phyloP scores from a whole-genome alignment of 176 grass and related monocot species.

The Lolium perenne region DNA sequence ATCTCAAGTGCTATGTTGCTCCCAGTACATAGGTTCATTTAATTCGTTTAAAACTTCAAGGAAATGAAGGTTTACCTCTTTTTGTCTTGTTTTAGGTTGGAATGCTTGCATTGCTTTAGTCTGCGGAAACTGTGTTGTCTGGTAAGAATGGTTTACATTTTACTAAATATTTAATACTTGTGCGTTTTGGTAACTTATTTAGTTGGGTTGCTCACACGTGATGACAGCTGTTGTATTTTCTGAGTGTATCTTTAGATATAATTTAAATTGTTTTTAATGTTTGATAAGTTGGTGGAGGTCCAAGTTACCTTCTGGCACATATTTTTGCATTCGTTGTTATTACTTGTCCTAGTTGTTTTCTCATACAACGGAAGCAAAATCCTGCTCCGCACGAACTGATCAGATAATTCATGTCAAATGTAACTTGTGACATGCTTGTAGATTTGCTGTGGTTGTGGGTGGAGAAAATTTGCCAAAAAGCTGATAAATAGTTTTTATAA shows the following conservation, averaged over 20 bases:
- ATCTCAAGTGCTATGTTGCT: constrained; percentile 1
- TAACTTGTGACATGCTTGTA: neutral
- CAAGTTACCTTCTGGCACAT: neutral
- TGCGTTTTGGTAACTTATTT: neutral
- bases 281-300: neutral
- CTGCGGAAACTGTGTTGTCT: constrained; percentile 91
- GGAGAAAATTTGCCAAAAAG: constrained; percentile 4
- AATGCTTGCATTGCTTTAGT: constrained; percentile 98
- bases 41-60: constrained; percentile 10
- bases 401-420: neutral
- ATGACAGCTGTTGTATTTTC: constrained; percentile 16
- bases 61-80: constrained; percentile 16
- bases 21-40: neutral
- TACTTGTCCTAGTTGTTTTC: neutral
- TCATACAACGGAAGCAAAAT: constrained; percentile 2
- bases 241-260: neutral
- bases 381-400: neutral
- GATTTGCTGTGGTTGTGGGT: neutral
- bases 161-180: neutral
- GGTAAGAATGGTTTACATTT: constrained; percentile 62
- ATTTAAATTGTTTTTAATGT: neutral
- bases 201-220: neutral
- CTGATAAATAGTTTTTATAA: neutral
- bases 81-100: constrained; percentile 74
- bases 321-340: constrained; percentile 1